Evolutionary conservation across 2,329 filamentous ascomycete genomes (phyloP).

Genomic region (Dothideomycetidae sp.): DNA sequence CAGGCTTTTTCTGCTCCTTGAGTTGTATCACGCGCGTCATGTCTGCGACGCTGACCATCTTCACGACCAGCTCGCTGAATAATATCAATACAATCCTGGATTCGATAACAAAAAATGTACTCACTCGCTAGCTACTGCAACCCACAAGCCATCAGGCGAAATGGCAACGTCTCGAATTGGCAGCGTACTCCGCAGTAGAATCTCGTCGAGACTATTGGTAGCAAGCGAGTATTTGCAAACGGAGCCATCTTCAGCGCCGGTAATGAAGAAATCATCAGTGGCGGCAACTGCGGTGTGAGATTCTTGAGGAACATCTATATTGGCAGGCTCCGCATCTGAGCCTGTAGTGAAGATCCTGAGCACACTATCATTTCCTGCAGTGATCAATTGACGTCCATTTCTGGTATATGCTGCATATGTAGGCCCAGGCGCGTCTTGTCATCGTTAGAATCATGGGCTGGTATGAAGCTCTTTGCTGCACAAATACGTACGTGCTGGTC

Average conservation of each 20-base stretch:
- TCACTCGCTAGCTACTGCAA: constrained; percentile 85
- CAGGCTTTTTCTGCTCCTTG: constrained; percentile 69
- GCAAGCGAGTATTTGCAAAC: constrained; percentile 83
- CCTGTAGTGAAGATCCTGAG: constrained; percentile 86
- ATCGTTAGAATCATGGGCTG: constrained; percentile 3
- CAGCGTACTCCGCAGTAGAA: constrained; percentile 70
- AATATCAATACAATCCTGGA: not conserved
- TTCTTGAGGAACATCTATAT: constrained; percentile 82
- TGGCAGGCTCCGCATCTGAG: constrained; percentile 80
- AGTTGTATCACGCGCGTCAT: constrained; percentile 63
- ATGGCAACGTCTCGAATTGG: constrained; percentile 77
- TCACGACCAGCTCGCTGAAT: constrained; percentile 67
- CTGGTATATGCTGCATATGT: constrained; percentile 85
- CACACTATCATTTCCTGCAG: constrained; percentile 84
- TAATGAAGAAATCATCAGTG: constrained; percentile 68
- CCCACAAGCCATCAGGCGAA: constrained; percentile 70
- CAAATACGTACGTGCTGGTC: constrained; percentile 40
- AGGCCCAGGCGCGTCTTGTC: constrained; percentile 61
- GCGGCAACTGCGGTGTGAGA: constrained; percentile 69
- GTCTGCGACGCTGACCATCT: constrained; percentile 71
- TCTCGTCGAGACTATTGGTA: constrained; percentile 59
- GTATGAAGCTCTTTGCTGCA: constrained; percentile 3
- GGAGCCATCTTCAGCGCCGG: constrained; percentile 88
- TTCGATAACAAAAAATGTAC: constrained; percentile 17
- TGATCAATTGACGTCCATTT: constrained; percentile 73